phyloP scores from a whole-genome alignment of 2,329 filamentous ascomycete genomes.

The Talaromyces sp. region DNA sequence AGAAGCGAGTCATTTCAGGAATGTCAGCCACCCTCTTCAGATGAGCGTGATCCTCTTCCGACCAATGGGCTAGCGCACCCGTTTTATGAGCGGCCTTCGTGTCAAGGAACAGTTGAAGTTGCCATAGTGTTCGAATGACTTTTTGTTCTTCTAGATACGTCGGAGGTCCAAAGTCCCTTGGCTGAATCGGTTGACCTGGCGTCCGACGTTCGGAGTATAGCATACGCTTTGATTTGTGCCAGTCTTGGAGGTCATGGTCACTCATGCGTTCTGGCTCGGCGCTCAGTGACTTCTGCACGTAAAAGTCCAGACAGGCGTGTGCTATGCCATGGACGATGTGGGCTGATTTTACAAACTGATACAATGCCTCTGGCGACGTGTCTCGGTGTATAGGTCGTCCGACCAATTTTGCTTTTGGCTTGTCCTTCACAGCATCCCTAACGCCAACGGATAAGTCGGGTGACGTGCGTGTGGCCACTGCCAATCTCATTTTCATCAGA shows the following conservation, averaged over 20 bases:
- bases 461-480: neutral
- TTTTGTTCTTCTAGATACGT: conserved; percentile 10
- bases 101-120: conserved; percentile 5
- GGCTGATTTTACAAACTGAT: neutral
- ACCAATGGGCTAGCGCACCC: neutral
- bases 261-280: neutral
- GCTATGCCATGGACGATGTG: conserved; percentile 3
- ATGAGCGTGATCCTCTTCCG: neutral
- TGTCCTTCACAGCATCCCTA: neutral
- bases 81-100: neutral
- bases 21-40: neutral
- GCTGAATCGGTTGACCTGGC: conserved; percentile 8
- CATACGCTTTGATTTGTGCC: neutral
- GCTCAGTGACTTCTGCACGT: neutral
- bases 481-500: neutral
- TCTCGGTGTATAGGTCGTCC: neutral
- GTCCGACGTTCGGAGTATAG: neutral
- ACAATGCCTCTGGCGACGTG: neutral
- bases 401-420: too few relatives aligned
- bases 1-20: neutral
- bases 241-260: neutral
- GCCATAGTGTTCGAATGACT: conserved; percentile 6
- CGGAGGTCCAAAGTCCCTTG: conserved; percentile 3
- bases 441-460: neutral
- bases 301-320: conserved; percentile 9